Evolutionary conservation across 345 rosid species (phyloP).

Genomic region (Rhizophora apiculata): DNA sequence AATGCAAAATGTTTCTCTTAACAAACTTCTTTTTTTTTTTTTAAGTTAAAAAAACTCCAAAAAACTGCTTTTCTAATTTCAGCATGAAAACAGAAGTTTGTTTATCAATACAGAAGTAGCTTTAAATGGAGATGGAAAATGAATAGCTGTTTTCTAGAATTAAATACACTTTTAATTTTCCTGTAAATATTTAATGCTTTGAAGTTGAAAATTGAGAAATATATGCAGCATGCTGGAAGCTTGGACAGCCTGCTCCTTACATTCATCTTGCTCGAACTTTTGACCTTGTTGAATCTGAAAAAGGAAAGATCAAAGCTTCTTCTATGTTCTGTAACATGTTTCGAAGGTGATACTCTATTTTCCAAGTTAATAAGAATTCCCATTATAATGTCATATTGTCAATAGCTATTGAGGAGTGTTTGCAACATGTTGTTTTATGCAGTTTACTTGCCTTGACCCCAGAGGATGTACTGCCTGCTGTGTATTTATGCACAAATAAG

Average conservation of each 20-base stretch:
- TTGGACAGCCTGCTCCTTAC: slow-evolving; percentile 76
- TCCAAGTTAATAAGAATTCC: not conserved
- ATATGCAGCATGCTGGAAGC: slow-evolving; percentile 76
- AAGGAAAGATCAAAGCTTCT: slow-evolving; percentile 79
- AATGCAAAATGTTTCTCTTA: too few relatives aligned
- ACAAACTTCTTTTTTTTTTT: too few relatives aligned
- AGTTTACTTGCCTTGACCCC: slow-evolving; percentile 87
- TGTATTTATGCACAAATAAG: slow-evolving; percentile 84
- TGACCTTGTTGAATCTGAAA: slow-evolving; percentile 76
- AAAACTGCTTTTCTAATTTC: not conserved
- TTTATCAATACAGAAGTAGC: not conserved
- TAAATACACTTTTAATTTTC: not conserved
- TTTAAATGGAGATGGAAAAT: not conserved
- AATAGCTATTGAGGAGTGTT: slow-evolving; percentile 11
- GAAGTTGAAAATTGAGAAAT: slow-evolving; percentile 19
- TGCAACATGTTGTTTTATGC: slow-evolving; percentile 25
- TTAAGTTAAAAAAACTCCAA: too few relatives aligned
- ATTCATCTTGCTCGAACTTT: slow-evolving; percentile 82
- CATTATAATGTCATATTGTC: not conserved
- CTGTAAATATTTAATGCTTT: slow-evolving; percentile 1
- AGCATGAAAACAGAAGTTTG: not conserved
- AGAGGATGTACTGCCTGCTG: slow-evolving; percentile 78
- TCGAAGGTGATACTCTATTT: slow-evolving; percentile 53
- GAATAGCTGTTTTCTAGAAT: not conserved
- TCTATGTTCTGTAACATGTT: slow-evolving; percentile 93